Conservation (phyloP, 2,329 filamentous ascomycete species). For the Cercospora nicotianae region DNA sequence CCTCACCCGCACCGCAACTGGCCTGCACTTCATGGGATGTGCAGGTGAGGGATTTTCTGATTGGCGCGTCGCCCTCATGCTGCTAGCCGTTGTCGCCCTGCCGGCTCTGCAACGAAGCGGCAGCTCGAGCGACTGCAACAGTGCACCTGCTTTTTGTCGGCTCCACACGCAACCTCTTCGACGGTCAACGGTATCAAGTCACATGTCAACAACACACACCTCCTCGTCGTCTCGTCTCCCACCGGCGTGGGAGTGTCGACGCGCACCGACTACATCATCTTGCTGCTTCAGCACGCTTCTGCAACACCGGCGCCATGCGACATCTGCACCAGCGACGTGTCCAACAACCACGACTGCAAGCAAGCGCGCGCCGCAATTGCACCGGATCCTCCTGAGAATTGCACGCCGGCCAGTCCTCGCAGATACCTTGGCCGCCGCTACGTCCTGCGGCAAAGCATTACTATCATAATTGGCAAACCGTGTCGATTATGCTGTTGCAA, state of each 20-base stretch:
- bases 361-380: neutral
- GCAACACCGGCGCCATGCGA: conserved; percentile 4
- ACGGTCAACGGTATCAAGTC: neutral
- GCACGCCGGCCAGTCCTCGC: neutral
- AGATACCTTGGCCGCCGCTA: neutral
- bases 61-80: neutral
- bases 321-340: neutral
- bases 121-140: neutral
- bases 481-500: neutral
- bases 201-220: conserved; percentile 1
- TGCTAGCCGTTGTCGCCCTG: neutral
- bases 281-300: neutral
- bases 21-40: neutral
- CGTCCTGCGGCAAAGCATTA: neutral
- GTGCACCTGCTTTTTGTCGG: neutral
- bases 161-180: neutral
- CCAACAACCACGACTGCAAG: neutral
- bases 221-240: neutral
- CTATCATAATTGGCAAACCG: neutral
- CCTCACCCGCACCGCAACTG: neutral
- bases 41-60: neutral
- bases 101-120: neutral
- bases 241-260: neutral
- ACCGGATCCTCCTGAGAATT: neutral
- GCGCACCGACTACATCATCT: neutral